A percentile compares a stretch with the other conserved stretches of the same genome.
These are phyloP conservation scores for Tardiomyces blankii DNA, from an alignment of 1,139 yeast species.

Conservation along the genomic window DNA sequence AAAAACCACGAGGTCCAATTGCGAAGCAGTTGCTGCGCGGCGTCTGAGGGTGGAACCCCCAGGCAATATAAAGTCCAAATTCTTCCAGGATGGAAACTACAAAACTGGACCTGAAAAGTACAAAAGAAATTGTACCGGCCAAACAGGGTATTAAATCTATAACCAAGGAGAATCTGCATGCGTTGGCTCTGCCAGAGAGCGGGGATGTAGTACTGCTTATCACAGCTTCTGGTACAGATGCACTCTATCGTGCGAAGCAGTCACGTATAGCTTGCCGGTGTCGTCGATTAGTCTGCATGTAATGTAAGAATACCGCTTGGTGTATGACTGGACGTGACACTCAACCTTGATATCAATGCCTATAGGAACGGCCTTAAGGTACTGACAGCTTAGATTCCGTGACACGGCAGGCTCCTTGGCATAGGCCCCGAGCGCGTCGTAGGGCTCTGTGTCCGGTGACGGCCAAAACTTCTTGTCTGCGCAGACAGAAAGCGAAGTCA, in stretches of 20 bases:
- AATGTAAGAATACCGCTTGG: conserved; percentile 17
- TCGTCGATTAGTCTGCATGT: conserved; percentile 12
- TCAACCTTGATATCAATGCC: conserved; percentile 13
- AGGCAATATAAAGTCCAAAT: too few relatives aligned
- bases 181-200: too few relatives aligned
- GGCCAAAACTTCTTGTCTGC: conserved; percentile 20
- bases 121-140: too few relatives aligned
- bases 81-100: too few relatives aligned
- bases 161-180: too few relatives aligned
- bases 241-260: conserved; percentile 23
- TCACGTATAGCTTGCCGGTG: conserved; percentile 13
- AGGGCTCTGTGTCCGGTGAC: conserved; percentile 7
- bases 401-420: conserved; percentile 16
- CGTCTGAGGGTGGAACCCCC: too few relatives aligned
- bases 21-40: too few relatives aligned
- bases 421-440: conserved; percentile 8
- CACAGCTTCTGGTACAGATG: conserved; percentile 6
- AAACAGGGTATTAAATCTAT: too few relatives aligned
- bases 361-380: conserved; percentile 21
- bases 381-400: conserved; percentile 20
- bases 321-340: conserved; percentile 15
- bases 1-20: too few relatives aligned
- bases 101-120: too few relatives aligned
- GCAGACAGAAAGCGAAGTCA: conserved; percentile 16
- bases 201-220: too few relatives aligned